Base-by-base conservation (phyloP, 306 rosid species). In the Vicia faba region DNA sequence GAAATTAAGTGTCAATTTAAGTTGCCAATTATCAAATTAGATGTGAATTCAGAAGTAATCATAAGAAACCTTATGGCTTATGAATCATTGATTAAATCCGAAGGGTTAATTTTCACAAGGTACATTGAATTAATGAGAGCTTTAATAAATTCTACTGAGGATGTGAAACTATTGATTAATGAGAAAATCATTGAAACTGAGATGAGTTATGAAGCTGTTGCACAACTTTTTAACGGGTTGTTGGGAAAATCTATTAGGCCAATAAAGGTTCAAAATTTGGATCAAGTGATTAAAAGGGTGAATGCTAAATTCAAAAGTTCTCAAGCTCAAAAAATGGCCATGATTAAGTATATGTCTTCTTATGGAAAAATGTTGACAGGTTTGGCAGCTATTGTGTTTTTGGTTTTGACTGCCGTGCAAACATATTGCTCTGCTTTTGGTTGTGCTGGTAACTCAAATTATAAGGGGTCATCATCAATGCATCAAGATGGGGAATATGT, bases 61-160 rank as follows among this genome's bases (percentile, higher is more conserved):
- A 49, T 49, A 18, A 16, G 55, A 18, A 49, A 49, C 11, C 55
- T 49, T 3, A 49, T 49, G 25, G 55, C 55, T 49, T 49, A 49
- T 49, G 55, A 49, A 18, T 49, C 26, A 2, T 16, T 49, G 55
- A 49, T 49, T 16, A 8, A 49, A 49, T 18, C 55, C 2, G 3
- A 49, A 16, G 12, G 26, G 55, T 9, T 49, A 16, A 49, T 49
- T 4, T 49, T 49, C 26, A 49, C 55, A 49, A 49, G 41, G 62
- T 82, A 71, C 40, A 1, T 56, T 3, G 74, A 82, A 26, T 4
- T 75, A 9, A 82, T 75, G 87, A 46, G 48, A 20, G 77, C 56
- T 15, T 39, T 79, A 2, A 28, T 75, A 5, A 13, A 63, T 38
- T 64, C 67, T 8, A 16, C 13, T 0, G 31, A 54, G 2, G 84